Conservation (phyloP, 441 rosid genomes). For the Corymbia calophylla region DNA sequence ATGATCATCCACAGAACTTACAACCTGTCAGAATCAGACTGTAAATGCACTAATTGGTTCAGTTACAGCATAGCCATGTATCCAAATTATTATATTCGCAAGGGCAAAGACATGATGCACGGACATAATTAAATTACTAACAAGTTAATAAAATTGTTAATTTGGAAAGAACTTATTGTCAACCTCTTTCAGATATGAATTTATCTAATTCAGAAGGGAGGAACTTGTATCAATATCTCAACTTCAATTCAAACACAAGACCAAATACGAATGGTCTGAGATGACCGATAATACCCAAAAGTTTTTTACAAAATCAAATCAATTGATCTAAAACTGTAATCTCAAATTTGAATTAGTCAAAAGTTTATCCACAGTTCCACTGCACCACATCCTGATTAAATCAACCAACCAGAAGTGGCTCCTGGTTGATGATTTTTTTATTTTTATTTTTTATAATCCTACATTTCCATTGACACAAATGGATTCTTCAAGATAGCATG, state of each 20-base stretch:
- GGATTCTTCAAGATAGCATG: neutral
- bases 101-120: neutral
- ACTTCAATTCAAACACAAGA: neutral
- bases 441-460: neutral
- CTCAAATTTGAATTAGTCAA: neutral
- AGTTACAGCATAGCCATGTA: neutral
- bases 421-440: neutral
- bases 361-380: neutral
- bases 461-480: neutral
- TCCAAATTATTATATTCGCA: neutral
- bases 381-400: neutral
- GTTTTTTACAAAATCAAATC: neutral
- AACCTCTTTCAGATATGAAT: neutral
- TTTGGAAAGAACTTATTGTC: too few species aligned
- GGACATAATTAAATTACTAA: neutral
- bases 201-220: neutral
- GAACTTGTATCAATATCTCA: neutral
- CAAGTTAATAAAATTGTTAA: neutral
- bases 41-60: neutral
- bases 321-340: accelerated
- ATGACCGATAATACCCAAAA: neutral
- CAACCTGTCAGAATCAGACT: slow-evolving; percentile 29
- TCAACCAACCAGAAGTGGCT: neutral
- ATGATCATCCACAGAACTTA: slow-evolving; percentile 50
- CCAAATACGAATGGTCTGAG: neutral